Percentiles rank a stretch among this genome's conserved stretches.
phyloP scores from a whole-genome alignment of 352 stramenopile genomes.

The Globisporangium ultimum region DNA sequence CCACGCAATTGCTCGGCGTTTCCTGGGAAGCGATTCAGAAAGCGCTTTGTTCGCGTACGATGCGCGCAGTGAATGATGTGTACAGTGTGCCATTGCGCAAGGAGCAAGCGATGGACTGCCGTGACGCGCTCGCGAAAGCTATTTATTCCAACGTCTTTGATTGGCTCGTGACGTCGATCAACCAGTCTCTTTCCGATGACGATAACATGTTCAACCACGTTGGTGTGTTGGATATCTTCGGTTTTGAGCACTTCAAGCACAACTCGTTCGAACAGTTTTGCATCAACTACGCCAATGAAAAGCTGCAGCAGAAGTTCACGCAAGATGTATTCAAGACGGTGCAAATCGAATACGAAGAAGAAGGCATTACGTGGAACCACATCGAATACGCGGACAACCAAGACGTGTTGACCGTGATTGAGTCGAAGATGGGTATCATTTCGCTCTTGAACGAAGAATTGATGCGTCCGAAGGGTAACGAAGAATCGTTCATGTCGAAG shows the following conservation, averaged over 20 bases:
- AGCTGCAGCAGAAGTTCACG: constrained; percentile 87
- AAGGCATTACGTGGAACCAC: constrained; percentile 90
- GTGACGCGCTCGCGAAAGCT: constrained; percentile 92
- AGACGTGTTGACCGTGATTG: constrained; percentile 84
- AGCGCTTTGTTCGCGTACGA: constrained; percentile 90
- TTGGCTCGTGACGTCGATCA: constrained; percentile 91
- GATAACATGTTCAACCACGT: constrained; percentile 85
- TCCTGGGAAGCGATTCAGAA: constrained; percentile 87
- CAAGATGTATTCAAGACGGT: constrained; percentile 90
- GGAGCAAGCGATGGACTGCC: constrained; percentile 73
- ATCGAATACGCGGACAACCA: constrained; percentile 91
- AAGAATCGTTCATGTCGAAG: constrained; percentile 86
- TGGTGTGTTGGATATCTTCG: constrained; percentile 98
- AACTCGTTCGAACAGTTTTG: constrained; percentile 89
- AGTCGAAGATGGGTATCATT: constrained; percentile 88
- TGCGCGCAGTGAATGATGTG: constrained; percentile 65
- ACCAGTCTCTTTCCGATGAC: constrained; percentile 82
- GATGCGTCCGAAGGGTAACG: constrained; percentile 83
- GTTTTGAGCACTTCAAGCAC: constrained; percentile 98
- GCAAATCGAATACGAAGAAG: constrained; percentile 96
- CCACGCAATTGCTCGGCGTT: constrained; percentile 88
- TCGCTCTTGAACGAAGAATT: constrained; percentile 90
- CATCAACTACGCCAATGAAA: constrained; percentile 85
- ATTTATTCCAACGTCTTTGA: constrained; percentile 93
- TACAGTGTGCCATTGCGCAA: constrained; percentile 48